Conservation (phyloP, 2,329 filamentous ascomycete genomes). For the Trichoderma guizhouense region DNA sequence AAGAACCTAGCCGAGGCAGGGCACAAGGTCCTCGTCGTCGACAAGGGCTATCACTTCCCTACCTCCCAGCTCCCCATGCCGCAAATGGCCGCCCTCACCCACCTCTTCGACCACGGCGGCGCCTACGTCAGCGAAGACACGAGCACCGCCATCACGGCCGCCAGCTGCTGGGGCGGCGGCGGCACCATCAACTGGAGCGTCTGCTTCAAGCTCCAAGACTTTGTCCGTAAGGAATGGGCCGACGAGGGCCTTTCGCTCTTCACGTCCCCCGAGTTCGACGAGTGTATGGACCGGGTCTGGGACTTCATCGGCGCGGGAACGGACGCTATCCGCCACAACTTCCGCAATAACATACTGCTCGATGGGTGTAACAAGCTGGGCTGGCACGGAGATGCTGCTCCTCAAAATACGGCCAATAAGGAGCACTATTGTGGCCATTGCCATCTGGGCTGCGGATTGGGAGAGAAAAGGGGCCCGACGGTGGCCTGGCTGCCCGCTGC, state of each 20-base stretch:
- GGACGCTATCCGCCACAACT: slow-evolving; percentile 67
- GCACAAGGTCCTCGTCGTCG: slow-evolving; percentile 72
- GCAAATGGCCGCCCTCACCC: slow-evolving; percentile 54
- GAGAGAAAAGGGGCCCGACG: slow-evolving; percentile 74
- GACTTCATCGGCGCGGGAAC: slow-evolving; percentile 71
- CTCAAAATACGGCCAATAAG: slow-evolving; percentile 73
- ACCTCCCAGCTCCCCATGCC: slow-evolving; percentile 72
- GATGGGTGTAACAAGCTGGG: slow-evolving; percentile 73
- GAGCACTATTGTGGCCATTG: slow-evolving; percentile 73
- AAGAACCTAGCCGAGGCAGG: slow-evolving; percentile 78
- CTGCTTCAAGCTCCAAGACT: slow-evolving; percentile 63
- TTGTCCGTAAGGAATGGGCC: slow-evolving; percentile 79
- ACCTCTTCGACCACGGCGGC: slow-evolving; percentile 69
- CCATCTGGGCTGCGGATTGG: slow-evolving; percentile 58
- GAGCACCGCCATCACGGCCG: slow-evolving; percentile 61
- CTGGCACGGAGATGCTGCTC: slow-evolving; percentile 64
- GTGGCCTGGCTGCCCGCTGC: slow-evolving; percentile 79
- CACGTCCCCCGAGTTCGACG: slow-evolving; percentile 68
- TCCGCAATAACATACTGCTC: slow-evolving; percentile 66
- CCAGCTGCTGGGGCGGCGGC: slow-evolving; percentile 77
- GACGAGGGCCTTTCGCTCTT: slow-evolving; percentile 68
- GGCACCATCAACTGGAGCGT: slow-evolving; percentile 85
- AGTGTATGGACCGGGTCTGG: slow-evolving; percentile 76
- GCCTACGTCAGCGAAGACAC: slow-evolving; percentile 53
- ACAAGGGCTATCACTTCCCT: slow-evolving; percentile 76